Evolutionary conservation across 2,329 filamentous ascomycete species (phyloP).

Genomic region (Keithomyces neogunnii): DNA sequence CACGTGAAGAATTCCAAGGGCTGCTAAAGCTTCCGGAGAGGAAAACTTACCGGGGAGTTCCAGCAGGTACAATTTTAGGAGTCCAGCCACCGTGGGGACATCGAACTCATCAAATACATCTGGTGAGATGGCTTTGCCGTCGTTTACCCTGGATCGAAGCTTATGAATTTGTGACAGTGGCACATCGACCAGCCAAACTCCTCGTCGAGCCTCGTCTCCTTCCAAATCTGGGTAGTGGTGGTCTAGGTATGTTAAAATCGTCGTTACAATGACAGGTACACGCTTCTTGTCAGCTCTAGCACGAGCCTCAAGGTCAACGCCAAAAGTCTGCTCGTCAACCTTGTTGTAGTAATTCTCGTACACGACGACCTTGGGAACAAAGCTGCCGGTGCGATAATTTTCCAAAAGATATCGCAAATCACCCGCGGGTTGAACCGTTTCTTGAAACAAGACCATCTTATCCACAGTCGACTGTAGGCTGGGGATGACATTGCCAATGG

Average conservation of each 20-base stretch:
- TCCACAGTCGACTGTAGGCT: slow-evolving; percentile 92
- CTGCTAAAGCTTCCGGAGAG: neutral
- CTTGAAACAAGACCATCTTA: slow-evolving; percentile 98
- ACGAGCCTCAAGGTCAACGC: slow-evolving; percentile 92
- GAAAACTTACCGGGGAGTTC: slow-evolving; percentile 73
- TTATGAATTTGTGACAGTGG: slow-evolving; percentile 78
- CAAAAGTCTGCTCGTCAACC: slow-evolving; percentile 95
- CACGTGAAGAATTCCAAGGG: neutral
- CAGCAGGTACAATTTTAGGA: slow-evolving; percentile 88
- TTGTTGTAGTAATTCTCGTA: slow-evolving; percentile 99
- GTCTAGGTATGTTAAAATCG: slow-evolving; percentile 88
- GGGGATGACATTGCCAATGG: slow-evolving; percentile 95
- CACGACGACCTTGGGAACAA: slow-evolving; percentile 78
- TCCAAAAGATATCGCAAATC: slow-evolving; percentile 91
- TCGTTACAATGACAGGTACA: slow-evolving; percentile 85
- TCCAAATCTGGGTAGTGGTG: slow-evolving; percentile 96
- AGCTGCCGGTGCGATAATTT: slow-evolving; percentile 92
- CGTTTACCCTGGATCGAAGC: slow-evolving; percentile 75
- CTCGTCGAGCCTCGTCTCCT: slow-evolving; percentile 84
- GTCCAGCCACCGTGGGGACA: slow-evolving; percentile 85
- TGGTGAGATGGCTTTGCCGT: slow-evolving; percentile 68
- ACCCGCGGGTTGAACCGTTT: slow-evolving; percentile 88
- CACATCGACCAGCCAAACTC: slow-evolving; percentile 91
- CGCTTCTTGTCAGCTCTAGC: slow-evolving; percentile 92
- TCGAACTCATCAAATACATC: slow-evolving; percentile 82